These are phyloP conservation scores for Hippophae rhamnoides DNA, from an alignment of 306 rosid genomes.

Conservation along the genomic window DNA sequence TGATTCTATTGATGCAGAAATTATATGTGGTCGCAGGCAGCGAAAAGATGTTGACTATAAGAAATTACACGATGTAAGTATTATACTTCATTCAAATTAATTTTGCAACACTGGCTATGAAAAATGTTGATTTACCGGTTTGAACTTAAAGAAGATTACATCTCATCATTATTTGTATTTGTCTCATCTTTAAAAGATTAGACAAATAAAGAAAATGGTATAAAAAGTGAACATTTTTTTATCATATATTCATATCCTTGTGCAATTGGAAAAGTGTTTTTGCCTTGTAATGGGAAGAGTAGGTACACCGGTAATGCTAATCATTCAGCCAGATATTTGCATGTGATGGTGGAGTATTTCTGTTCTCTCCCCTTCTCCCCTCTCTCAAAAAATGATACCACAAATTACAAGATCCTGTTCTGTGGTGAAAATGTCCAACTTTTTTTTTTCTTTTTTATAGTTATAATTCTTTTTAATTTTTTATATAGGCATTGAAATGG, in stretches of 20 bases:
- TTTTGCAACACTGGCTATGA: background rate
- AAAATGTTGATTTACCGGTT: background rate
- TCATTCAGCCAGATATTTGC: background rate
- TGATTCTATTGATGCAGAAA: slow-evolving; percentile 45
- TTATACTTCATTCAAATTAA: background rate
- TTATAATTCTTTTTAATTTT: no score
- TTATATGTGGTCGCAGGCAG: slow-evolving; percentile 56
- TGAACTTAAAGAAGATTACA: background rate
- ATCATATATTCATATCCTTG: no score
- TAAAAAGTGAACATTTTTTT: background rate
- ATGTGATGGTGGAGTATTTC: background rate
- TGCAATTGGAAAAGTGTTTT: no score
- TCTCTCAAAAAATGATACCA: background rate
- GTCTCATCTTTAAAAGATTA: background rate
- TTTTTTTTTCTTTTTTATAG: no score
- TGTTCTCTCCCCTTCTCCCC: background rate
- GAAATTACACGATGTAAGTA: slow-evolving; percentile 65
- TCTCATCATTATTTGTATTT: background rate
- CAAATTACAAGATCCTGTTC: background rate
- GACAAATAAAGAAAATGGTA: background rate
- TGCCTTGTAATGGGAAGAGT: background rate
- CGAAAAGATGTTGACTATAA: slow-evolving; percentile 66
- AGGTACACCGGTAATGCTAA: background rate
- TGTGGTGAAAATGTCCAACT: no score
- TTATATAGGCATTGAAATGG: no score